Evolutionary conservation across 225 moss, liverwort and hornwort genomes (phyloP).

Genomic region (Pseudisothecium myosuroides): DNA sequence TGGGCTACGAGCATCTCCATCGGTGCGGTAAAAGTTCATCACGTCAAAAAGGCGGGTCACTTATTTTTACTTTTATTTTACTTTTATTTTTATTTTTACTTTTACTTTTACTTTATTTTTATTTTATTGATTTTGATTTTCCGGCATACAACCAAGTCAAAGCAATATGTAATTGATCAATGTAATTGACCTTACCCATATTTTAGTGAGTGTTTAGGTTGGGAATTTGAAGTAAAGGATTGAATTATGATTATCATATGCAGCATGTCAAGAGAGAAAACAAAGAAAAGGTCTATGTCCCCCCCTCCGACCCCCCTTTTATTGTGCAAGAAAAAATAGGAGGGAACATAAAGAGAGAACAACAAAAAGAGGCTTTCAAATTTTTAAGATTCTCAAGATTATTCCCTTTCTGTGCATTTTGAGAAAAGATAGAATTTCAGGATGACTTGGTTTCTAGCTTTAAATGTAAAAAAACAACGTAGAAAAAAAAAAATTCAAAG

Average conservation of each 20-base stretch:
- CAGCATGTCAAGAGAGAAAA: not conserved
- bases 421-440: rapidly evolving
- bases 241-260: not conserved
- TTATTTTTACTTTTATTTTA: too few relatives aligned
- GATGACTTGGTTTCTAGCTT: rapidly evolving
- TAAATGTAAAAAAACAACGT: too few relatives aligned
- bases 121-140: not conserved
- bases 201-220: not conserved
- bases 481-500: too few relatives aligned
- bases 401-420: rapidly evolving
- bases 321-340: not conserved
- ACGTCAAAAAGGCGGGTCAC: not conserved
- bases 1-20: not conserved
- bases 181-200: not conserved
- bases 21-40: not conserved
- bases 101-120: not conserved
- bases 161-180: not conserved
- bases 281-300: rapidly evolving
- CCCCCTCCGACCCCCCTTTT: too few relatives aligned
- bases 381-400: too few relatives aligned
- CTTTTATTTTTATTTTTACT: too few relatives aligned
- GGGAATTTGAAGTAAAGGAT: not conserved
- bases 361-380: too few relatives aligned
- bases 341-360: too few relatives aligned
- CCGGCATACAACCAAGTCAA: rapidly evolving